Evolutionary conservation across 768 basidiomycete species (phyloP).

Genomic region (Phylloporus arenicola): DNA sequence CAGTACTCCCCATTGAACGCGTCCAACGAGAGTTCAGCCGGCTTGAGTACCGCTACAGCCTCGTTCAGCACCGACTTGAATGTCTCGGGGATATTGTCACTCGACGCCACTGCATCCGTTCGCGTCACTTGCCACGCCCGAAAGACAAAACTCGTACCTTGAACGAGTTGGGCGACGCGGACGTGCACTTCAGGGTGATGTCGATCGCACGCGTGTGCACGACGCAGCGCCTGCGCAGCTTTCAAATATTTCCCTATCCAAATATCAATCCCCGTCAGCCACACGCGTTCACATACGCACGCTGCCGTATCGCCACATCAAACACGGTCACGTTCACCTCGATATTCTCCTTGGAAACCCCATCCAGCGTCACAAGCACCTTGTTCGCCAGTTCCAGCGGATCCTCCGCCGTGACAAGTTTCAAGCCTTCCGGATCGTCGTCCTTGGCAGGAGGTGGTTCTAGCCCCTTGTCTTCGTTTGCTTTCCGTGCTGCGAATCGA

Average conservation of each 20-base stretch:
- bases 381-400: constrained; percentile 74
- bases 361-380: constrained; percentile 57
- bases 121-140: not conserved
- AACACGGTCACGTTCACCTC: constrained; percentile 72
- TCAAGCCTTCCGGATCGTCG: constrained; percentile 79
- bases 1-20: constrained; percentile 73
- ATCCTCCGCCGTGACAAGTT: constrained; percentile 56
- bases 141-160: constrained; percentile 36
- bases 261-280: not conserved
- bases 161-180: constrained; percentile 60
- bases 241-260: constrained; percentile 71
- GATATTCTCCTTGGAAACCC: constrained; percentile 46
- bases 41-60: constrained; percentile 46
- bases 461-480: constrained; percentile 65
- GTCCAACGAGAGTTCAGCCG: constrained; percentile 53
- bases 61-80: constrained; percentile 48
- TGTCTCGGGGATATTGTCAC: constrained; percentile 41
- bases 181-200: constrained; percentile 66
- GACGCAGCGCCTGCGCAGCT: constrained; percentile 62
- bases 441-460: constrained; percentile 55
- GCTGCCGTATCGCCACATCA: constrained; percentile 77
- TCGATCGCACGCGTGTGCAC: constrained; percentile 48
- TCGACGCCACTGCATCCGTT: constrained; percentile 39
- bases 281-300: constrained; percentile 40
- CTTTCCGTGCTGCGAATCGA: constrained; percentile 24